phyloP scores from a whole-genome alignment of 2,329 filamentous ascomycete genomes.

The Pseudogymnoascus sp. region DNA sequence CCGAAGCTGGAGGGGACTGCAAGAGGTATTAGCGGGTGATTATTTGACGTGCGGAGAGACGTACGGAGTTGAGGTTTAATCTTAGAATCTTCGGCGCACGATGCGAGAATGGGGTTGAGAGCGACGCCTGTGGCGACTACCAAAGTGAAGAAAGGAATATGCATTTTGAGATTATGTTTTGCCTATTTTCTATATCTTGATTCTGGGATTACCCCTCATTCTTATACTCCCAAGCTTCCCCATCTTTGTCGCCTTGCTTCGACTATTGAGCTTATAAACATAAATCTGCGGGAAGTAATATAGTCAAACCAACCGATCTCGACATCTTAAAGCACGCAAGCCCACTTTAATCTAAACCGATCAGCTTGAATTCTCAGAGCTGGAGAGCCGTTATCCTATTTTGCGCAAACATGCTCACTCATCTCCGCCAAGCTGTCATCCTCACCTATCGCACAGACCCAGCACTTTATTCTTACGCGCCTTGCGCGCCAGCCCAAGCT shows the following conservation, averaged over 20 bases:
- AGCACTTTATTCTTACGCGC: not conserved
- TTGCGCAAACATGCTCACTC: not conserved
- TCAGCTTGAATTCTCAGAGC: not conserved
- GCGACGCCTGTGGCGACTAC: not conserved
- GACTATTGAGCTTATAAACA: not conserved
- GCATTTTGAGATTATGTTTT: not conserved
- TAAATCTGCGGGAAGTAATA: not conserved
- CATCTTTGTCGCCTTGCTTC: too few relatives aligned
- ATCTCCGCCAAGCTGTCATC: not conserved
- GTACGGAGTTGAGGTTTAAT: too few relatives aligned
- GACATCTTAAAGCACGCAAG: not conserved
- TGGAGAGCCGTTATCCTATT: not conserved
- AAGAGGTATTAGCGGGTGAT: not conserved
- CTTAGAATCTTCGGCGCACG: not conserved
- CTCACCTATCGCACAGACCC: not conserved
- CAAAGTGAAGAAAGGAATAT: not conserved
- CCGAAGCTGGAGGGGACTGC: slow-evolving; percentile 13
- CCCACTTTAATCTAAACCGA: not conserved
- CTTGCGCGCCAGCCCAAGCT: not conserved
- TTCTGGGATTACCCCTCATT: not conserved
- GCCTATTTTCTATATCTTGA: not conserved
- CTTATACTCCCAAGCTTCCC: too few relatives aligned
- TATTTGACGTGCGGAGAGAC: slow-evolving; percentile 16
- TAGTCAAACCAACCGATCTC: not conserved
- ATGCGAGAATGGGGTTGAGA: not conserved